These are phyloP conservation scores for Phytophthora litchii DNA, from an alignment of 352 stramenopile genomes.

Conservation along the genomic window DNA sequence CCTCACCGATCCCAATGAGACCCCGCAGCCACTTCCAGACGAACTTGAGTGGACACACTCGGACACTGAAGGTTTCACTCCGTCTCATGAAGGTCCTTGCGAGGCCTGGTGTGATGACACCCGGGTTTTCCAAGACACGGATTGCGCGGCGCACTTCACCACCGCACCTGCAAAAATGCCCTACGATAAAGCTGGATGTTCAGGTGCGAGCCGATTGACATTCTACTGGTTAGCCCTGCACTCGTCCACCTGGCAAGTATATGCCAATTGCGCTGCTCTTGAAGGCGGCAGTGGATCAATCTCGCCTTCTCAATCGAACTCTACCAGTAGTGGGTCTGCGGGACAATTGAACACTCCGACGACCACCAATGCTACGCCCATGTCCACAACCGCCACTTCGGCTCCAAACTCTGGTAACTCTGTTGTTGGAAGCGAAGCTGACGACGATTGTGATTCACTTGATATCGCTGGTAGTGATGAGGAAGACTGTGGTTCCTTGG, in stretches of 20 bases:
- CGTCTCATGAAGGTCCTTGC: constrained; percentile 49
- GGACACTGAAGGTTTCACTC: constrained; percentile 37
- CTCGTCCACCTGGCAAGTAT: constrained; percentile 50
- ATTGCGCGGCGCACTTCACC: constrained; percentile 45
- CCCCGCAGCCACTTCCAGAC: constrained; percentile 30
- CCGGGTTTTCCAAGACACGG: constrained; percentile 42
- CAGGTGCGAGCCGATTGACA: constrained; percentile 33
- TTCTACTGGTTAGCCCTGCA: constrained; percentile 57
- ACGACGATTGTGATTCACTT: constrained; percentile 20
- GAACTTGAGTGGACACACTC: constrained; percentile 46
- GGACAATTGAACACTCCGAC: constrained; percentile 17
- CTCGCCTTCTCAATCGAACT: constrained; percentile 20
- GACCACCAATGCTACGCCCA: constrained; percentile 12
- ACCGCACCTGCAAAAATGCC: constrained; percentile 38
- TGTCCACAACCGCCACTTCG: constrained; percentile 1
- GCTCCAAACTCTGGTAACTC: constrained; percentile 5
- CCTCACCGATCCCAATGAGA: constrained; percentile 32
- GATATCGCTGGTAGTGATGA: constrained; percentile 12
- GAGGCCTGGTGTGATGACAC: constrained; percentile 56
- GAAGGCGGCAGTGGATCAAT: constrained; percentile 17
- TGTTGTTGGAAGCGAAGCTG: constrained; percentile 5
- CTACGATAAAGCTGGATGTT: constrained; percentile 39
- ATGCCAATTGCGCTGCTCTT: constrained; percentile 43
- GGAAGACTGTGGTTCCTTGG: no score
- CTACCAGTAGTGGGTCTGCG: constrained; percentile 15